A percentile compares a stretch with the other conserved stretches of the same genome.
Evolutionary conservation across 2,329 filamentous ascomycete genomes (phyloP).

Genomic region (Pseudogymnoascus sp.): DNA sequence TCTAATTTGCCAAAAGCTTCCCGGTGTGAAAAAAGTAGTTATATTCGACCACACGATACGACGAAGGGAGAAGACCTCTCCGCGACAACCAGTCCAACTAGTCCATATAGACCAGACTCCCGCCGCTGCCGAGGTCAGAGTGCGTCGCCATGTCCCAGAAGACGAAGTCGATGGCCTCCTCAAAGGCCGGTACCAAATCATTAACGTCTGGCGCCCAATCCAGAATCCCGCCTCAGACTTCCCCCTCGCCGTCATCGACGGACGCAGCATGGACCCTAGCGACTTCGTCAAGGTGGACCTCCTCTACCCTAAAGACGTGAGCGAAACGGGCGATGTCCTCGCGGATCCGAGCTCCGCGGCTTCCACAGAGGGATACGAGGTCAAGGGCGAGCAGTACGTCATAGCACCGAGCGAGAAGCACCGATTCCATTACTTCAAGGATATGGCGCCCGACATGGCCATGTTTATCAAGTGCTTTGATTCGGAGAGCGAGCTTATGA

Average conservation of each 20-base stretch:
- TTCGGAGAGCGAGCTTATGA: constrained; percentile 41
- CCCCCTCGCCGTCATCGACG: constrained; percentile 54
- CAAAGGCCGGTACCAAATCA: constrained; percentile 63
- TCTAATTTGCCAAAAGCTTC: constrained; percentile 57
- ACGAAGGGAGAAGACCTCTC: constrained; percentile 46
- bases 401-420: constrained; percentile 53
- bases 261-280: constrained; percentile 45
- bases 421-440: constrained; percentile 65
- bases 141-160: constrained; percentile 53
- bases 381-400: constrained; percentile 55
- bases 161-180: constrained; percentile 62
- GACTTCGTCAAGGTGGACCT: constrained; percentile 70
- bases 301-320: constrained; percentile 61
- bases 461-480: constrained; percentile 75
- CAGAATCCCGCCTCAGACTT: constrained; percentile 46
- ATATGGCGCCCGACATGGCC: constrained; percentile 59
- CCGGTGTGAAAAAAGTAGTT: constrained; percentile 56
- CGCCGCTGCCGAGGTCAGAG: constrained; percentile 56
- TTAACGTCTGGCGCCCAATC: constrained; percentile 68
- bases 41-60: constrained; percentile 86
- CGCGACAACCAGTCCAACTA: constrained; percentile 58
- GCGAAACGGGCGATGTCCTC: constrained; percentile 66
- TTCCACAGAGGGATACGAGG: constrained; percentile 55
- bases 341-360: constrained; percentile 41
- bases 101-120: constrained; percentile 79